Base-by-base conservation (phyloP, 352 stramenopile genomes). In the Halophytophthora polymorphica region DNA sequence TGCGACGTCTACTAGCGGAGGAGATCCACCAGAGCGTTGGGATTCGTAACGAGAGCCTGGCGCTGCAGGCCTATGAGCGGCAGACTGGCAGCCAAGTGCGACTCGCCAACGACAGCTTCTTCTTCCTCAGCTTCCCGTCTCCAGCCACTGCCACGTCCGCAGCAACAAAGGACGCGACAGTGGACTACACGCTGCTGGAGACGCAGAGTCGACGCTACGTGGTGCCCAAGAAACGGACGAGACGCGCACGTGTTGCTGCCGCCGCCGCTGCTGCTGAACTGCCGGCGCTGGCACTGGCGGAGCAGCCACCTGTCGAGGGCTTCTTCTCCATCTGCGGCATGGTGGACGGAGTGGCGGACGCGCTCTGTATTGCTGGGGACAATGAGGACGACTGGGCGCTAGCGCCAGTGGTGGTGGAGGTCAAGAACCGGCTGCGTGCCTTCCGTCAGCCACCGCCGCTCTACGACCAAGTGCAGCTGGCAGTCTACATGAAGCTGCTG, bases 401-500 rank as follows among this genome's bases (percentile, higher is more conserved):
- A 18, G 70, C 64, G 14, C 77, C 71, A 6, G 73, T 88, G 7
- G 64, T 92, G 23, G 66, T 92, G 12, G 82, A 92, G 47, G 69
- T 92, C 15, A 92, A 92, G 56, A 92, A 90, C 58, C 77, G 82
- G 15, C 53, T 92, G 56, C 66, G 69, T 25, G 64, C 66, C 33
- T 87, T 92, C 43, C 68, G 69, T 6, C 58, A 76, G 8, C 78
- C 74, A 4, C 77, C 70, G 2, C 82, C 77, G 6, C 66, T 92
- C 13, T 70, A 90, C 47, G 82, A 93, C 46, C 69, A 85, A 23
- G 80, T 93, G 17, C 82, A 93, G 42, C 73, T 90, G 56, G 79
- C 77, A 14, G 66, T 93, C 18, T 93, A 93, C 55, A 82, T 93
- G 61, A 93, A 93, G 56, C 86, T 93, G 79, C 50, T 90, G 4